phyloP scores from a whole-genome alignment of 192 early-diverging fungal genomes.

The Backusella macrospora region DNA sequence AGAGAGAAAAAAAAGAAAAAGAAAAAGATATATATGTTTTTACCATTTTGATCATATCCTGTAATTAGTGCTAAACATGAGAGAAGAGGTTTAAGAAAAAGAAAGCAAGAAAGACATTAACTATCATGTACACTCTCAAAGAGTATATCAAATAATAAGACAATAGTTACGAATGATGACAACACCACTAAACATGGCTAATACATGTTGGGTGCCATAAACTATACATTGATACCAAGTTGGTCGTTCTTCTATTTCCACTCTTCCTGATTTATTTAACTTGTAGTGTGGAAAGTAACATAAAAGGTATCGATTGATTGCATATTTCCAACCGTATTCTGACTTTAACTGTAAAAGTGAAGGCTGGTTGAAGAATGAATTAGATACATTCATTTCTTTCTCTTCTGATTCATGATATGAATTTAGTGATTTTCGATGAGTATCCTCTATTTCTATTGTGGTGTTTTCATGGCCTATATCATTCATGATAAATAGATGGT shows the following conservation, averaged over 20 bases:
- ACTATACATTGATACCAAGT: conserved; percentile 31
- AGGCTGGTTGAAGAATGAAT: neutral
- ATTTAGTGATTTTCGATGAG: neutral
- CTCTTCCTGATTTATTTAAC: conserved; percentile 31
- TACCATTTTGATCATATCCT: conserved; percentile 52
- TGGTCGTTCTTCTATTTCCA: conserved; percentile 42
- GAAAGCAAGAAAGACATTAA: neutral
- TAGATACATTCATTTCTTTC: neutral
- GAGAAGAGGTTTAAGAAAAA: too few relatives aligned
- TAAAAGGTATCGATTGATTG: neutral
- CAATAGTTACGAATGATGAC: conserved; percentile 32
- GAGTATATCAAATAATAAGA: neutral
- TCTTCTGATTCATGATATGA: neutral
- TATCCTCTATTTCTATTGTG: neutral
- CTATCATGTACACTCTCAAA: neutral
- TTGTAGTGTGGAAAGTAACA: conserved; percentile 41
- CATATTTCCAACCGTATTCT: conserved; percentile 5
- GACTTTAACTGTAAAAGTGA: neutral
- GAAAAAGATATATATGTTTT: too few relatives aligned
- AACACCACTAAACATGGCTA: conserved; percentile 63
- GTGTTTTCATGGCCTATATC: neutral
- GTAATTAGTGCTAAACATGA: conserved; percentile 41
- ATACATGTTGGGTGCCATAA: conserved; percentile 54
- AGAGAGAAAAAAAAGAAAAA: too few relatives aligned
- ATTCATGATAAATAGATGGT: neutral